phyloP scores from a whole-genome alignment of 495 filamentous ascomycete genomes.

The Glarea lozoyensis region DNA sequence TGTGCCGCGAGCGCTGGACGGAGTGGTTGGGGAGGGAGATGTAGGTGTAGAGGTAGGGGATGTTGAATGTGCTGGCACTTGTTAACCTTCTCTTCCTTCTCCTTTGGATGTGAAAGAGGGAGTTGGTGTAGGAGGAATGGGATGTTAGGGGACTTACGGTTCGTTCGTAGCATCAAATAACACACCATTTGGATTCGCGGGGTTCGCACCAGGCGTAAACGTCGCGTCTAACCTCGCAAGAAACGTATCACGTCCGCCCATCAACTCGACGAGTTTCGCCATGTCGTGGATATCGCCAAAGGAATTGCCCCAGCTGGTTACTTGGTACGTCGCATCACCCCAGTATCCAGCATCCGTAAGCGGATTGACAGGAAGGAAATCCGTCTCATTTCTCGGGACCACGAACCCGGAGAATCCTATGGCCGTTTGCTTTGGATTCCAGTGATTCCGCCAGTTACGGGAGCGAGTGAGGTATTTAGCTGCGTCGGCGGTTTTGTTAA shows the following conservation, averaged over 20 bases:
- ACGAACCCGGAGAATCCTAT: conserved; percentile 56
- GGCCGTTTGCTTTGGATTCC: conserved; percentile 46
- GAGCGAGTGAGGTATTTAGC: conserved; percentile 55
- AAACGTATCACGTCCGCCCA: conserved; percentile 51
- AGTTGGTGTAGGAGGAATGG: too few relatives aligned
- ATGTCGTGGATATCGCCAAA: conserved; percentile 64
- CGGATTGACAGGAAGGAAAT: conserved; percentile 53
- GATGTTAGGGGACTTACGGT: too few relatives aligned
- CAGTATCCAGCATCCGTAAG: conserved; percentile 58
- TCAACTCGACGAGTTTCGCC: conserved; percentile 40
- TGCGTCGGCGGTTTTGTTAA: conserved; percentile 41
- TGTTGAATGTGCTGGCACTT: conserved; percentile 10
- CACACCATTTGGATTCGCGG: conserved; percentile 38
- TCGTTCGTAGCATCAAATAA: conserved; percentile 65
- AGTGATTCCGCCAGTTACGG: conserved; percentile 65
- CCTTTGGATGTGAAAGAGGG: too few relatives aligned
- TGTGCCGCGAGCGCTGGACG: conserved; percentile 43
- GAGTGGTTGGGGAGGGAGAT: conserved; percentile 49
- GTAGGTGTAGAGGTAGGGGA: conserved; percentile 67
- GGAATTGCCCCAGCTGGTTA: conserved; percentile 57
- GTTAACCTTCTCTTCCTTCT: background rate
- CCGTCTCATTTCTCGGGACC: conserved; percentile 45
- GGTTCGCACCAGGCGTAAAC: conserved; percentile 48
- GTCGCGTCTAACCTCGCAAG: conserved; percentile 51
- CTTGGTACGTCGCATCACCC: conserved; percentile 51